Percentiles rank a stretch among this genome's conserved stretches.
These are phyloP conservation scores for Diaporthe caulivora DNA, from an alignment of 2,329 filamentous ascomycete species.

Conservation along the genomic window DNA sequence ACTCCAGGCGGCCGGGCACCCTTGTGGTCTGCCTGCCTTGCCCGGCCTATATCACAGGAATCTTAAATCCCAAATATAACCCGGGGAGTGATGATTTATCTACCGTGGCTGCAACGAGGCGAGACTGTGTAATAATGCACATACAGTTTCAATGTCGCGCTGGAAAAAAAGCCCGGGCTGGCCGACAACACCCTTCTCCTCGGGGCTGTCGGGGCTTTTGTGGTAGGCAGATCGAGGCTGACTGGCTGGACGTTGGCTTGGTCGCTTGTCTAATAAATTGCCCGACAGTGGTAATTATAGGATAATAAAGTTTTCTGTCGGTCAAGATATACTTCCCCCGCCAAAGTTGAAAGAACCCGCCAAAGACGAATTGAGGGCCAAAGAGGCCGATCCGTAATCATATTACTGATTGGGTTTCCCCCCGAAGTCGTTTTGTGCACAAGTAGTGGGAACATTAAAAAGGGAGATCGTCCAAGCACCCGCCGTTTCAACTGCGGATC, in stretches of 20 bases:
- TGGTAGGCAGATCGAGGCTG: not conserved
- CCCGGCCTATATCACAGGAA: conserved; percentile 16
- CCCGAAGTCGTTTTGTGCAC: not conserved
- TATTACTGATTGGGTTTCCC: not conserved
- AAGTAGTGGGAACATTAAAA: not conserved
- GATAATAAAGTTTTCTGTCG: conserved; percentile 15
- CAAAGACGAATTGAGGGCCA: not conserved
- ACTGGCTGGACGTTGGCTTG: not conserved
- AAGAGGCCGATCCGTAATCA: not conserved
- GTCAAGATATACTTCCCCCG: not conserved
- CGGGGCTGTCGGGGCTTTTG: not conserved
- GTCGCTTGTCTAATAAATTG: not conserved
- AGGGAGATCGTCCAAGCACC: conserved; percentile 23
- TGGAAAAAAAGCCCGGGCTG: not conserved
- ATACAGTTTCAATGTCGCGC: not conserved
- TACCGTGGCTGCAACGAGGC: conserved; percentile 10
- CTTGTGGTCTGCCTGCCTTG: conserved; percentile 9
- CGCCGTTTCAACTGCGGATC: conserved; percentile 31
- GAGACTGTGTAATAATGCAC: not conserved
- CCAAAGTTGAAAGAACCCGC: not conserved
- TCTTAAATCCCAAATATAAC: not conserved
- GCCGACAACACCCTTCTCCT: not conserved
- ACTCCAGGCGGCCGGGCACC: conserved; percentile 20
- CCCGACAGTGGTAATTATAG: too few species aligned
- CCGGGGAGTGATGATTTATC: conserved; percentile 13